Evolutionary conservation across 2,329 filamentous ascomycete species (phyloP).

Genomic region (Magnaporthiopsis rhizophila): DNA sequence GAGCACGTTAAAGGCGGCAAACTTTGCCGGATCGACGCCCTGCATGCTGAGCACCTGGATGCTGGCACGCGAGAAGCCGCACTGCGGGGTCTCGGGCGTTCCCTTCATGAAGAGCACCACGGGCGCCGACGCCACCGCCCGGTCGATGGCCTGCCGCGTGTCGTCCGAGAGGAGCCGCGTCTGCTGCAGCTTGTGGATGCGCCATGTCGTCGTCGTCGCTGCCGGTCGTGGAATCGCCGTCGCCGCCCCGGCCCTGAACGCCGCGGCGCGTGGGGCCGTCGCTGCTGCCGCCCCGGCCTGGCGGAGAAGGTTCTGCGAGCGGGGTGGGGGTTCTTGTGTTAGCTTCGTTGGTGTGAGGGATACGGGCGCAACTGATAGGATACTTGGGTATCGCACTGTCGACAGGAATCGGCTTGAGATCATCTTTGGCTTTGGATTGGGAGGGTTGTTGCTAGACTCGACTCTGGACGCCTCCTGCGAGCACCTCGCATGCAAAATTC

Average conservation of each 20-base stretch:
- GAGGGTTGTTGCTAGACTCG: not conserved
- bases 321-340: not conserved
- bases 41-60: constrained; percentile 94
- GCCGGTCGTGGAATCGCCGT: too few species aligned
- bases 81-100: constrained; percentile 73
- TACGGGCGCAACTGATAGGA: not conserved
- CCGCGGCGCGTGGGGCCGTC: constrained; percentile 3
- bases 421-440: not conserved
- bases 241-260: not conserved
- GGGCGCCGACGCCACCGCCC: constrained; percentile 77
- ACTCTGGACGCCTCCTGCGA: not conserved
- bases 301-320: constrained; percentile 6
- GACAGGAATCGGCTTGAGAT: constrained; percentile 3
- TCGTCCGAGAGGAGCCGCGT: constrained; percentile 71
- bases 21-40: constrained; percentile 90
- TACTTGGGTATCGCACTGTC: not conserved
- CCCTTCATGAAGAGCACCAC: constrained; percentile 96
- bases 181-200: constrained; percentile 19
- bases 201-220: not conserved
- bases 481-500: not conserved
- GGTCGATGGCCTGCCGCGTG: constrained; percentile 78
- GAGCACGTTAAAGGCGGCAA: constrained; percentile 95
- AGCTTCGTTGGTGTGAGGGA: not conserved
- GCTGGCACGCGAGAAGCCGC: constrained; percentile 83
- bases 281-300: not conserved